Conservation (phyloP, 2,329 filamentous ascomycete genomes). For the Pseudopithomyces maydicus region DNA sequence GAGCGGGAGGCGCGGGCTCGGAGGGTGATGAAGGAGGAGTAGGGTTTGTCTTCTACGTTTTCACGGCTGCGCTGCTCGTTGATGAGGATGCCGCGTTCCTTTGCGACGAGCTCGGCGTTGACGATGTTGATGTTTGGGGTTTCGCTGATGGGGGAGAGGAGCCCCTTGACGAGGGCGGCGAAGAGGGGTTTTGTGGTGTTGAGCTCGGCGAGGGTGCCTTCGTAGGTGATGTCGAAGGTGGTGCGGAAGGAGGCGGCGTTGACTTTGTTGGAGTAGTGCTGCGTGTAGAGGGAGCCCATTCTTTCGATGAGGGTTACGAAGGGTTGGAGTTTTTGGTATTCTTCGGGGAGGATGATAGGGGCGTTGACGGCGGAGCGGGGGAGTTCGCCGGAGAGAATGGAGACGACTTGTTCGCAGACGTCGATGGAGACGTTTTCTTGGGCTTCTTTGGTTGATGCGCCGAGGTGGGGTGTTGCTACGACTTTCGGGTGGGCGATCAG, state of each 20-base stretch:
- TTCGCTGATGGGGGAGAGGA: conserved; percentile 71
- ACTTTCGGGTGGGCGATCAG: conserved; percentile 73
- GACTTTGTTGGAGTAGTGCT: conserved; percentile 64
- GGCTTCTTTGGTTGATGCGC: conserved; percentile 79
- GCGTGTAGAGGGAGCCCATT: conserved; percentile 79
- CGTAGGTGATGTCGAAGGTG: conserved; percentile 77
- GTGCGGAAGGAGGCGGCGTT: conserved; percentile 58
- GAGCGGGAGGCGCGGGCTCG: conserved; percentile 56
- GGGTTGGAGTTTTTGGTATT: conserved; percentile 77
- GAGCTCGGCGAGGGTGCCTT: conserved; percentile 73
- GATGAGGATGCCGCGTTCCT: conserved; percentile 77
- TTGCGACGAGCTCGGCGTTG: conserved; percentile 76
- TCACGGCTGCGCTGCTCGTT: conserved; percentile 73
- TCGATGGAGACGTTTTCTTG: conserved; percentile 85
- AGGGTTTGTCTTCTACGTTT: conserved; percentile 63
- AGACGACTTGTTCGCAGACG: conserved; percentile 78
- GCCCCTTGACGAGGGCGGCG: conserved; percentile 77
- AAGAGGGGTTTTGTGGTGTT: conserved; percentile 79
- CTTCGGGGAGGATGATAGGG: conserved; percentile 78
- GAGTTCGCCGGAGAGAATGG: conserved; percentile 73
- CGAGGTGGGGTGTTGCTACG: conserved; percentile 78
- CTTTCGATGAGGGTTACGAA: conserved; percentile 78
- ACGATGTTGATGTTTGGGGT: conserved; percentile 79
- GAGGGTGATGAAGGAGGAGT: conserved; percentile 73
- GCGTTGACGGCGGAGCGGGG: conserved; percentile 81